These are phyloP conservation scores for Hypsizygus marmoreus DNA, from an alignment of 768 basidiomycete genomes.

Conservation along the genomic window DNA sequence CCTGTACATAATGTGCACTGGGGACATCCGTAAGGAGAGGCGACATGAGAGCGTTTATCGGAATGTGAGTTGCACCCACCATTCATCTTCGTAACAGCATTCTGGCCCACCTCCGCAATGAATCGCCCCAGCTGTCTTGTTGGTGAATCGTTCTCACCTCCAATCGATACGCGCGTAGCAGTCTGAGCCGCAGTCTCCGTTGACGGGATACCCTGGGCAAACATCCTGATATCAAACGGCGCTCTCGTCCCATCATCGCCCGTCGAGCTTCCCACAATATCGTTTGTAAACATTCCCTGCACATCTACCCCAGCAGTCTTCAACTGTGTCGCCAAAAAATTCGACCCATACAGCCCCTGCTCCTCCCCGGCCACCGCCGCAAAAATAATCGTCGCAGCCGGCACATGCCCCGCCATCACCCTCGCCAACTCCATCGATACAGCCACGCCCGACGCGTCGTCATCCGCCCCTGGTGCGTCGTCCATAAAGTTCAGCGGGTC, in stretches of 20 bases:
- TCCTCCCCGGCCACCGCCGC: slow-evolving; percentile 54
- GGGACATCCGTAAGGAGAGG: too few species aligned
- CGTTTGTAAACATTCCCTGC: slow-evolving; percentile 60
- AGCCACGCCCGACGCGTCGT: slow-evolving; percentile 57
- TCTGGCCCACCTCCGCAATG: slow-evolving; percentile 51
- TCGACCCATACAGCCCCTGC: slow-evolving; percentile 51
- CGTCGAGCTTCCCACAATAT: slow-evolving; percentile 55
- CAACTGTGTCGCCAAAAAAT: slow-evolving; percentile 47
- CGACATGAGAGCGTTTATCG: too few species aligned
- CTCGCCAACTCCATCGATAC: slow-evolving; percentile 54
- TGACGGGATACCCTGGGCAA: slow-evolving; percentile 50
- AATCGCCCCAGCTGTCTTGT: slow-evolving; percentile 54
- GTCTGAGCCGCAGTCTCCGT: slow-evolving; percentile 41
- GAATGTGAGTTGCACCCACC: too few species aligned
- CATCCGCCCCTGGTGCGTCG: slow-evolving; percentile 55
- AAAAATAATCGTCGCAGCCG: slow-evolving; percentile 54
- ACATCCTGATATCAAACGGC: slow-evolving; percentile 53
- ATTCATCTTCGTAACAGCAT: slow-evolving; percentile 48
- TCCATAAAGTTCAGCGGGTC: slow-evolving; percentile 38
- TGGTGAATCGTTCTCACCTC: slow-evolving; percentile 57
- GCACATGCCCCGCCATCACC: slow-evolving; percentile 48
- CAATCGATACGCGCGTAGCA: slow-evolving; percentile 37
- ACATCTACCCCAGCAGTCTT: slow-evolving; percentile 46
- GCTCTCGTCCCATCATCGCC: slow-evolving; percentile 48
- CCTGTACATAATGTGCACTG: slow-evolving; percentile 53